Conservation (phyloP, 176 grass and related monocot species). For the Carex parvula region DNA sequence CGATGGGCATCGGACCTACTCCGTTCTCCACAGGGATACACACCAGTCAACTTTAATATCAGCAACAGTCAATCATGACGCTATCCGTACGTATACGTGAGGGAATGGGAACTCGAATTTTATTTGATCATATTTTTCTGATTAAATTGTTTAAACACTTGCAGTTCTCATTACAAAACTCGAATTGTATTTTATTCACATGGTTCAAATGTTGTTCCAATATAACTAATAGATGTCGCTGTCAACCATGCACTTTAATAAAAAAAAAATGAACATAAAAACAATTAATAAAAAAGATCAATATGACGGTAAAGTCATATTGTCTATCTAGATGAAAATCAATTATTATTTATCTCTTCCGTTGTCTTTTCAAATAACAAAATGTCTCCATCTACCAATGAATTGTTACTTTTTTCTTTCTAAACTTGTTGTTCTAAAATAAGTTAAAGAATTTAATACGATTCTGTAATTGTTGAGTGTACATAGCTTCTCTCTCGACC, state of each 20-base stretch:
- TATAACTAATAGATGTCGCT: no score
- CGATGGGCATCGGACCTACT: no score
- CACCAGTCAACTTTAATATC: no score
- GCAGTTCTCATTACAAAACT: neutral
- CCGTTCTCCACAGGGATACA: no score
- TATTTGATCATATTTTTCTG: no score
- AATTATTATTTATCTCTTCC: neutral
- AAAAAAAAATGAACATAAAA: neutral
- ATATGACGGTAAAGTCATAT: neutral
- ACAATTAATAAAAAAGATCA: neutral
- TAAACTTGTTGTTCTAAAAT: neutral
- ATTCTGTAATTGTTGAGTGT: neutral
- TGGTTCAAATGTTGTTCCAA: no score
- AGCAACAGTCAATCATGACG: no score
- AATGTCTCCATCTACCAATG: neutral
- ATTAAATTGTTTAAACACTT: neutral
- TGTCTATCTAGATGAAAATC: neutral
- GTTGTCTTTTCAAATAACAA: neutral
- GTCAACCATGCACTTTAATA: neutral
- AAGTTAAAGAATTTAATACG: neutral
- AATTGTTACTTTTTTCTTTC: no score
- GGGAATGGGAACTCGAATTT: no score
- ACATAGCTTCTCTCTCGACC: neutral
- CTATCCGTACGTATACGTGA: no score
- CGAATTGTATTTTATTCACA: neutral